A percentile compares a stretch with the other conserved stretches of the same genome.
Conservation (phyloP, 1,139 yeast genomes). For the Taphrina communis region DNA sequence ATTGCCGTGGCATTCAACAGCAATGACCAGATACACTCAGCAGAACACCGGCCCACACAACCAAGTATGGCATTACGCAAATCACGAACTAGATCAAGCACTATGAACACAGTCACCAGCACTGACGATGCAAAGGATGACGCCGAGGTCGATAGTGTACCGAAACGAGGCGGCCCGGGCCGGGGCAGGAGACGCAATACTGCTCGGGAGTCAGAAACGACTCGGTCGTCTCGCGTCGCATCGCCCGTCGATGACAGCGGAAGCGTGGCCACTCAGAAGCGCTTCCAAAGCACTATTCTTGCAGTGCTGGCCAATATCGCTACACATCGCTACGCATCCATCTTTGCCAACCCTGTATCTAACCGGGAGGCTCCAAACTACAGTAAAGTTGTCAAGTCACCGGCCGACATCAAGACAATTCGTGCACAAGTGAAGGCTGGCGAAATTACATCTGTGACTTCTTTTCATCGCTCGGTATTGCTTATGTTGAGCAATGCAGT, state of each 20-base stretch:
- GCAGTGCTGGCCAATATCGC: slow-evolving; percentile 26
- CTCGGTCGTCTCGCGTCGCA: slow-evolving; percentile 4
- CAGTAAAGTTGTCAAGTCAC: slow-evolving; percentile 79
- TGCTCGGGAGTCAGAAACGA: slow-evolving; percentile 10
- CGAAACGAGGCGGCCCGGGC: slow-evolving; percentile 9
- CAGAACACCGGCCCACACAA: background rate
- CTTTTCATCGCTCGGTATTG: slow-evolving; percentile 80
- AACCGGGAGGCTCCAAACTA: slow-evolving; percentile 65
- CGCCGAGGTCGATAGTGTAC: background rate
- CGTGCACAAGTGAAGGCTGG: slow-evolving; percentile 80
- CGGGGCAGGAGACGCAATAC: background rate
- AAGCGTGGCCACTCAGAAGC: slow-evolving; percentile 2
- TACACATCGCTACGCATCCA: slow-evolving; percentile 27
- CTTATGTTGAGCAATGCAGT: slow-evolving; percentile 88
- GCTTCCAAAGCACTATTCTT: slow-evolving; percentile 24
- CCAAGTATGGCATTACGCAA: slow-evolving; percentile 8
- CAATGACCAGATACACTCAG: background rate
- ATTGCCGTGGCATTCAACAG: slow-evolving; percentile 9
- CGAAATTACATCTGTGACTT: slow-evolving; percentile 85
- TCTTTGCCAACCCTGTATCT: slow-evolving; percentile 32
- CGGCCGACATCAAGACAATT: slow-evolving; percentile 93
- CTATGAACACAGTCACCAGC: slow-evolving; percentile 31
- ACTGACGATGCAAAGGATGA: slow-evolving; percentile 15
- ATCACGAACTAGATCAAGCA: slow-evolving; percentile 24
- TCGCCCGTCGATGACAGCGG: slow-evolving; percentile 7